These are phyloP conservation scores for Zizania palustris DNA, from an alignment of 202 grass and related monocot genomes.

Conservation along the genomic window DNA sequence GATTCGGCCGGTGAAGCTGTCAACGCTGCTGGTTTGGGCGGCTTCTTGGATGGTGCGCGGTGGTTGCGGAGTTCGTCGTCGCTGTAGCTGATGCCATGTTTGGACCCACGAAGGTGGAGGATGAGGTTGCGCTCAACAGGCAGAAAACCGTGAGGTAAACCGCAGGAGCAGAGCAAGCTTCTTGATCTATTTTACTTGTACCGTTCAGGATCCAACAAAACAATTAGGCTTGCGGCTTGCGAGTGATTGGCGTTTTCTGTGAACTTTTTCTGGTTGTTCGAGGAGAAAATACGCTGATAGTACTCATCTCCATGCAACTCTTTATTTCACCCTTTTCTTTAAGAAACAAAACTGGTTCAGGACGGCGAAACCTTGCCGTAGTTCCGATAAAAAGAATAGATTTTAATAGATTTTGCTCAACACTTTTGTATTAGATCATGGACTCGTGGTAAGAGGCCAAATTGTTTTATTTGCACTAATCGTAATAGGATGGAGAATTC, in stretches of 20 bases:
- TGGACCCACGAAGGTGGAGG: conserved; percentile 58
- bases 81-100: conserved; percentile 47
- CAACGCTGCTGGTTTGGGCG: background rate
- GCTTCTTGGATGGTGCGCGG: conserved; percentile 12
- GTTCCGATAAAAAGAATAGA: no score
- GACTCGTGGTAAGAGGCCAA: background rate
- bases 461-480: background rate
- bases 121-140: conserved; percentile 59
- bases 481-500: background rate
- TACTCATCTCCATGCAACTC: no score
- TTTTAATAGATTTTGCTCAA: background rate
- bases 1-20: background rate
- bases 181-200: conserved; percentile 21
- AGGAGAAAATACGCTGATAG: background rate
- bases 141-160: conserved; percentile 81
- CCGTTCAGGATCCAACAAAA: background rate
- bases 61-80: conserved; percentile 11
- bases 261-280: background rate
- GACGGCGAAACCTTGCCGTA: no score
- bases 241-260: background rate
- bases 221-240: background rate
- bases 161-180: background rate
- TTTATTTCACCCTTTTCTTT: no score
- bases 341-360: no score
- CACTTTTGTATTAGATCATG: background rate